Conservation (phyloP, 352 stramenopile genomes). For the Globisporangium okanoganense region DNA sequence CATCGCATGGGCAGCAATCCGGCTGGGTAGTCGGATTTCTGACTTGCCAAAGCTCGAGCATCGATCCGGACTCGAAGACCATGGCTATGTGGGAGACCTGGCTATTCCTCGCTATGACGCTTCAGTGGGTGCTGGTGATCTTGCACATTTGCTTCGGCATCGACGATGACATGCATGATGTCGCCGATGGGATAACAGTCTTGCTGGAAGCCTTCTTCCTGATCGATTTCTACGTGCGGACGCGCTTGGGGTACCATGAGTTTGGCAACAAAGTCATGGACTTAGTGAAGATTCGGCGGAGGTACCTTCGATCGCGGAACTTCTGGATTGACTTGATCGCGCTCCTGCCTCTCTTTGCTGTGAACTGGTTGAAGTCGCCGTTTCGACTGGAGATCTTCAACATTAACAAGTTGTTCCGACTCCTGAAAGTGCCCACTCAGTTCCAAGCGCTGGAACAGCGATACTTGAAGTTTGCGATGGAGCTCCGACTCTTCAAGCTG, state of each 20-base stretch:
- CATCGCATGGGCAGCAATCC: neutral
- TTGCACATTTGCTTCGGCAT: slow-evolving; percentile 41
- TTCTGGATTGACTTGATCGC: slow-evolving; percentile 42
- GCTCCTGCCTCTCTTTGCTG: slow-evolving; percentile 31
- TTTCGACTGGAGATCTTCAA: slow-evolving; percentile 38
- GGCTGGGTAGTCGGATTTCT: slow-evolving; percentile 6
- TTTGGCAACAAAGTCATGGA: slow-evolving; percentile 61
- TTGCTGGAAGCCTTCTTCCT: slow-evolving; percentile 41
- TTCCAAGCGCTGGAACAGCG: slow-evolving; percentile 38
- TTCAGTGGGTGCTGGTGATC: slow-evolving; percentile 40
- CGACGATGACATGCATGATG: slow-evolving; percentile 16
- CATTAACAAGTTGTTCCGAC: slow-evolving; percentile 46
- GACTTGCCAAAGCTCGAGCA: slow-evolving; percentile 9
- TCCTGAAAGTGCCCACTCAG: slow-evolving; percentile 45
- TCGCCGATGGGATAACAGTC: slow-evolving; percentile 24
- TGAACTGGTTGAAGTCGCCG: slow-evolving; percentile 27
- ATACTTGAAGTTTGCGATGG: slow-evolving; percentile 37
- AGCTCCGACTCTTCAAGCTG: slow-evolving; percentile 50
- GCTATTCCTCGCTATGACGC: slow-evolving; percentile 41
- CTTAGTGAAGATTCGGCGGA: slow-evolving; percentile 21
- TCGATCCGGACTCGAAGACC: slow-evolving; percentile 34
- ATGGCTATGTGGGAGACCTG: slow-evolving; percentile 39
- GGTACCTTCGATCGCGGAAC: slow-evolving; percentile 30
- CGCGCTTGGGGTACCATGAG: slow-evolving; percentile 36
- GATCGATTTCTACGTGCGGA: slow-evolving; percentile 39